Conservation (phyloP, 2,329 filamentous ascomycete species). For the Diaporthe eres region DNA sequence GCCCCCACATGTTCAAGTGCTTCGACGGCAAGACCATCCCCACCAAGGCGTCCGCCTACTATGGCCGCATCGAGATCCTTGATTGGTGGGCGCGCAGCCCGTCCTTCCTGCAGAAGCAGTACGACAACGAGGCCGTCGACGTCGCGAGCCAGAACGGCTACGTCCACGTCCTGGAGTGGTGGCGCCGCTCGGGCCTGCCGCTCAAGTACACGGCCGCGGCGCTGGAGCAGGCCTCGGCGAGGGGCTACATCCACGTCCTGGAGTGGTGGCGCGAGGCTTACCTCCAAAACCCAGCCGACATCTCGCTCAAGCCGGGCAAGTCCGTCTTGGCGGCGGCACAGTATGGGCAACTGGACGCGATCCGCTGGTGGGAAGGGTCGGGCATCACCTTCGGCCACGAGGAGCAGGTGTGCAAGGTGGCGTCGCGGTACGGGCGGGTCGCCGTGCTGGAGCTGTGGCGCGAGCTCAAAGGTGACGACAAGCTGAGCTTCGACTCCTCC, state of each 20-base stretch:
- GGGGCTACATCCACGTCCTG: conserved; percentile 87
- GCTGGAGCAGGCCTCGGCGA: conserved; percentile 87
- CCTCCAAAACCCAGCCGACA: conserved; percentile 65
- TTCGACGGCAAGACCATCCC: conserved; percentile 89
- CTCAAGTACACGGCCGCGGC: conserved; percentile 90
- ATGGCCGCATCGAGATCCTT: conserved; percentile 85
- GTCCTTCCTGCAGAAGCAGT: conserved; percentile 88
- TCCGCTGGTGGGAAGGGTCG: conserved; percentile 90
- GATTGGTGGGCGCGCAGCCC: conserved; percentile 92
- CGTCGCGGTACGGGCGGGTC: conserved; percentile 87
- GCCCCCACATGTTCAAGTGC: conserved; percentile 83
- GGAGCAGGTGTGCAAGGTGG: conserved; percentile 86
- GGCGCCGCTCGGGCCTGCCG: conserved; percentile 80
- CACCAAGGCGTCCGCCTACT: conserved; percentile 89
- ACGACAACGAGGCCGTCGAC: conserved; percentile 87
- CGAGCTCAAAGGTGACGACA: conserved; percentile 74
- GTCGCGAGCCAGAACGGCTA: conserved; percentile 89
- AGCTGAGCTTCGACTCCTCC: conserved; percentile 54
- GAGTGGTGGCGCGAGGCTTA: conserved; percentile 92
- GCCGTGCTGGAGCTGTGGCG: conserved; percentile 88
- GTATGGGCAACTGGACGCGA: conserved; percentile 81
- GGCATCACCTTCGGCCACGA: conserved; percentile 84
- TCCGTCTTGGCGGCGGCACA: conserved; percentile 88
- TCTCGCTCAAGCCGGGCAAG: conserved; percentile 84
- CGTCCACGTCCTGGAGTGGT: conserved; percentile 91